Evolutionary conservation across 83 land plant genomes (phyloP), one percentile per base, ranked within the genome.

Genomic region (Picea abies): DNA sequence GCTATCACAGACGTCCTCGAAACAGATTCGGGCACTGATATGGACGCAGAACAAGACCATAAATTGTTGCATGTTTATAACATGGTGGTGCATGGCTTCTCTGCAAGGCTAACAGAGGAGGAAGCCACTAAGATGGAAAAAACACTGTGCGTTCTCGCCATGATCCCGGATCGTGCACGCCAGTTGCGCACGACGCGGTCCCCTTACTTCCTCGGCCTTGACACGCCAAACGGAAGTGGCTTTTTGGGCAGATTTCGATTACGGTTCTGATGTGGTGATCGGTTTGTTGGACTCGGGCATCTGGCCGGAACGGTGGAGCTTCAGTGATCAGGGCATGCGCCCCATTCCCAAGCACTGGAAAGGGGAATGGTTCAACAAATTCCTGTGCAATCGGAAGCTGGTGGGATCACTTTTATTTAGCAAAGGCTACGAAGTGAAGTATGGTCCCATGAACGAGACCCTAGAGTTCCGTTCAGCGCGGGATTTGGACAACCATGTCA

Each of bases 61-160:
- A 58, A 64, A 25, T 17, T 85, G 15, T 32, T 85, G 47, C 90
- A 90, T 52, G 81, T 88, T 3, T 90, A 85, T 79, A 44, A 68
- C 14, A 84, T 84, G 7, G 90, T 82, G n/a, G 84, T 88, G 29
- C 78, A 90, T 35, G 88, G 89, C 32, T 88, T 85, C 79, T 52
- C 89, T 5, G 81, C 89, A 23, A 61, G 32, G 58, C 69, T 88
- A 16, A 81, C 79, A 9, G 29, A 7, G 0, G 22, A 63, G 47
- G 72, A 89, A 41, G 84, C 61, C 0, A 58, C 9, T 32, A 63
- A 76, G 63, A 70, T 89, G 61, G 19, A 80, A 64, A 11, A 20
- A 0, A 25, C 26, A 22, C 62, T 14, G 3, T 75, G 76, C 16
- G 32, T 81, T 20, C 10, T 81, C 17, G 64, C 17, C 5, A 5